Evolutionary conservation across 768 basidiomycete species (phyloP).

Genomic region (Cantharellus anzutake): DNA sequence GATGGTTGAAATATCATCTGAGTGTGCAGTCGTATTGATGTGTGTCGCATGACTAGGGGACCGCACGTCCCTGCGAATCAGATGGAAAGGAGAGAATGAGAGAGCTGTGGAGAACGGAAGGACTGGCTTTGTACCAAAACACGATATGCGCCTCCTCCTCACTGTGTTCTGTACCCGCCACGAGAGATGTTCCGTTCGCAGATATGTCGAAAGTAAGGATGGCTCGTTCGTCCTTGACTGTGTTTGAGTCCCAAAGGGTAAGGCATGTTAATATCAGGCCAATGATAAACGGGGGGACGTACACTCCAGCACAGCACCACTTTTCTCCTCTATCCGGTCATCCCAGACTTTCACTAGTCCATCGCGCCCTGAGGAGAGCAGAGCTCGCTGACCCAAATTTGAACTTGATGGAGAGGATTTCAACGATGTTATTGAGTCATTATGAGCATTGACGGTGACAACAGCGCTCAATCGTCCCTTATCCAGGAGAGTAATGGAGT

Average conservation of each 20-base stretch:
- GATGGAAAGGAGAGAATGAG: background rate
- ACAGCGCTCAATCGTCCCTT: background rate
- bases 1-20: constrained; percentile 76
- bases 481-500: background rate
- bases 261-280: background rate
- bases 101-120: background rate
- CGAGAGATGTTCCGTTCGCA: constrained; percentile 46
- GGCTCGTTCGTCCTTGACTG: background rate
- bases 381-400: constrained; percentile 1
- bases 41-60: constrained; percentile 49
- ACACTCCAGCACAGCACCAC: background rate
- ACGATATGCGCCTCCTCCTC: constrained; percentile 66
- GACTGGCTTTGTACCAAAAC: constrained; percentile 42
- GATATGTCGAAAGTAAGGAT: constrained; percentile 32
- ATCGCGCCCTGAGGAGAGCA: constrained; percentile 53
- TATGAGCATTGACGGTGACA: background rate
- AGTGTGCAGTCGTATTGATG: constrained; percentile 72
- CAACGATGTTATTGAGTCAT: background rate
- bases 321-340: constrained; percentile 47
- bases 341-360: constrained; percentile 63
- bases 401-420: background rate
- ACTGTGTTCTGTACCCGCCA: constrained; percentile 65
- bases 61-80: constrained; percentile 56
- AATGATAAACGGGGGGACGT: background rate
- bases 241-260: background rate